These are phyloP conservation scores for Astragalus membranaceus DNA, from an alignment of 306 rosid genomes.

Conservation along the genomic window DNA sequence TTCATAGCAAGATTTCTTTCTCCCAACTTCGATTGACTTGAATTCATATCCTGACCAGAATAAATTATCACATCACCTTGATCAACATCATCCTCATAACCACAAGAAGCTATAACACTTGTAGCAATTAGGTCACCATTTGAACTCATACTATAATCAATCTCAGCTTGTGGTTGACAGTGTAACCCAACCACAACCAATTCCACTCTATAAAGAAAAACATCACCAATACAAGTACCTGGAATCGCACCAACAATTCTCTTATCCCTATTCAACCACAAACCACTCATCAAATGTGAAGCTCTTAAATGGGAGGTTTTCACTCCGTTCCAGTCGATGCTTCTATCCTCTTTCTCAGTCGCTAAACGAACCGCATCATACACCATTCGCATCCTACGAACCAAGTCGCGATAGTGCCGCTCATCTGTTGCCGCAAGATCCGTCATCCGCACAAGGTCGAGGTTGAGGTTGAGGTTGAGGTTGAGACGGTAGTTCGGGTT, in stretches of 20 bases:
- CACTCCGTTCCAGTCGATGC: conserved; percentile 15
- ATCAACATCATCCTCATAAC: conserved; percentile 87
- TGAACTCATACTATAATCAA: conserved; percentile 81
- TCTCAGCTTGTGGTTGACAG: conserved; percentile 90
- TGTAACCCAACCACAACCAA: conserved; percentile 83
- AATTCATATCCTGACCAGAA: conserved; percentile 81
- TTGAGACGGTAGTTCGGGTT: conserved; percentile 7
- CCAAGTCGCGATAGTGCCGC: conserved; percentile 52
- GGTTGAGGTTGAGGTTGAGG: background rate
- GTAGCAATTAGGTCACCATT: conserved; percentile 93
- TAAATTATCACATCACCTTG: conserved; percentile 74
- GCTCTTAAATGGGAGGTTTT: conserved; percentile 74
- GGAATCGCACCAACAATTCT: conserved; percentile 90
- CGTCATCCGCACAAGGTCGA: conserved; percentile 48
- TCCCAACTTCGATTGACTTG: conserved; percentile 75
- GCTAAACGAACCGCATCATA: conserved; percentile 62
- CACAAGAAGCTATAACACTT: conserved; percentile 84
- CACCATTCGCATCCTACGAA: conserved; percentile 62
- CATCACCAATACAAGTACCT: conserved; percentile 73
- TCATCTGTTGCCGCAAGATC: conserved; percentile 53
- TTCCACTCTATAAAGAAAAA: conserved; percentile 81
- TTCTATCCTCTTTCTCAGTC: conserved; percentile 41
- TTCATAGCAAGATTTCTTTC: conserved; percentile 90
- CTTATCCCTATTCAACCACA: conserved; percentile 89
- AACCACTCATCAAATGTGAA: conserved; percentile 48